Conservation (phyloP, 1,139 yeast species). For the Wickerhamomyces sp. region DNA sequence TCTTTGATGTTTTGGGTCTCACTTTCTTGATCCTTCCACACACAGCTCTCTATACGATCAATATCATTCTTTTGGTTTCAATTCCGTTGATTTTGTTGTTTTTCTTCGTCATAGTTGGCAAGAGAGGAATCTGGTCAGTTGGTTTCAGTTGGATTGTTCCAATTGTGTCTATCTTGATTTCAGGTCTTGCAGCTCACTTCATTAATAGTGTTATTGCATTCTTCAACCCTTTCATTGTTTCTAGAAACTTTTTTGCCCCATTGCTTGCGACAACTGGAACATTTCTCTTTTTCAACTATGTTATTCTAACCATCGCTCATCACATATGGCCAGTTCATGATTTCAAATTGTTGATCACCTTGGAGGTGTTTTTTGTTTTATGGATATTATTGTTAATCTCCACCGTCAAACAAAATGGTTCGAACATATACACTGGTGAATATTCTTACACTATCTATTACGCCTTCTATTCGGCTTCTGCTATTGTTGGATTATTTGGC, state of each 20-base stretch:
- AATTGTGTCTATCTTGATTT: constrained; percentile 47
- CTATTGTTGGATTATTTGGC: constrained; percentile 46
- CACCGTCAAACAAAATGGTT: constrained; percentile 41
- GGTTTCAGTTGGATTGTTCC: constrained; percentile 46
- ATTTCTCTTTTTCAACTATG: constrained; percentile 51
- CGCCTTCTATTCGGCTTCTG: constrained; percentile 43
- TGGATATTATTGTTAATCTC: constrained; percentile 53
- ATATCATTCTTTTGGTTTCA: constrained; percentile 43
- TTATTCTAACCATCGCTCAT: constrained; percentile 47
- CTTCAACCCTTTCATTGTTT: constrained; percentile 53
- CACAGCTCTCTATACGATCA: constrained; percentile 39
- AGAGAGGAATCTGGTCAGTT: constrained; percentile 45
- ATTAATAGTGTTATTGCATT: constrained; percentile 32
- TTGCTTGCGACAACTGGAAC: constrained; percentile 39
- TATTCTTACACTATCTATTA: constrained; percentile 49
- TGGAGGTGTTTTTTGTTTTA: constrained; percentile 48
- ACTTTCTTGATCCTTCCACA: constrained; percentile 51
- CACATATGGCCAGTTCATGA: constrained; percentile 55
- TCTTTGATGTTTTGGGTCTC: constrained; percentile 54
- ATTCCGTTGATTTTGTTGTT: constrained; percentile 51
- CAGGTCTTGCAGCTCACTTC: constrained; percentile 35
- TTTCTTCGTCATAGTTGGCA: constrained; percentile 42
- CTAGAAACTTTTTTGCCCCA: constrained; percentile 49
- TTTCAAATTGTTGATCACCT: constrained; percentile 62
- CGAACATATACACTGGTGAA: constrained; percentile 57